Conservation (phyloP, 371 early-diverging fungal species). For the Blakeslea trispora region DNA sequence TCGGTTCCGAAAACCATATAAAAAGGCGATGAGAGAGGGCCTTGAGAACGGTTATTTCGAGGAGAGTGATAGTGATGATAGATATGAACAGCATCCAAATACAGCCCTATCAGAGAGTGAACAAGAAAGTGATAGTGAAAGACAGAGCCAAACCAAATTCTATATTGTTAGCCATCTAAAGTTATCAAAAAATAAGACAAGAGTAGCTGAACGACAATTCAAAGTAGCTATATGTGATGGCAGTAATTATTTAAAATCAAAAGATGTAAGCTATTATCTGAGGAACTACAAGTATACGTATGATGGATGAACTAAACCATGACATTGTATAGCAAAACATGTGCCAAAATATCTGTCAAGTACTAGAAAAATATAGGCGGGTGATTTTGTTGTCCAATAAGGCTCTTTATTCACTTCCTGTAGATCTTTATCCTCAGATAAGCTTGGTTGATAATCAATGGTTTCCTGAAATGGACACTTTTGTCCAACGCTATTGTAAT, state of each 20-base stretch:
- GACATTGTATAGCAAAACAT: slow-evolving; percentile 7
- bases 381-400: slow-evolving; percentile 60
- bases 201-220: slow-evolving; percentile 33
- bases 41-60: background rate
- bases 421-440: slow-evolving; percentile 64
- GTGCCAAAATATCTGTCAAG: slow-evolving; percentile 23
- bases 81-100: too few relatives aligned
- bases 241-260: slow-evolving; percentile 62
- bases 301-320: too few relatives aligned
- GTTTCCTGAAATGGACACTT: slow-evolving; percentile 45
- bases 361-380: slow-evolving; percentile 37
- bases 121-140: slow-evolving; percentile 2
- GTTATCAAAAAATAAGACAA: slow-evolving; percentile 29
- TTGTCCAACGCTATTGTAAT: slow-evolving; percentile 63
- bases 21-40: slow-evolving; percentile 1
- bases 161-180: slow-evolving; percentile 49
- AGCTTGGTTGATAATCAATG: slow-evolving; percentile 36
- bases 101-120: too few relatives aligned
- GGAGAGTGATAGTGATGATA: background rate
- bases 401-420: slow-evolving; percentile 61
- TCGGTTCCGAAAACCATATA: slow-evolving; percentile 1
- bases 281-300: too few relatives aligned
- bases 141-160: slow-evolving; percentile 22
- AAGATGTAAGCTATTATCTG: too few relatives aligned
- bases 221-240: slow-evolving; percentile 41